These are phyloP conservation scores for Cetraspora pellucida DNA, from an alignment of 192 early-diverging fungal species.

Conservation along the genomic window DNA sequence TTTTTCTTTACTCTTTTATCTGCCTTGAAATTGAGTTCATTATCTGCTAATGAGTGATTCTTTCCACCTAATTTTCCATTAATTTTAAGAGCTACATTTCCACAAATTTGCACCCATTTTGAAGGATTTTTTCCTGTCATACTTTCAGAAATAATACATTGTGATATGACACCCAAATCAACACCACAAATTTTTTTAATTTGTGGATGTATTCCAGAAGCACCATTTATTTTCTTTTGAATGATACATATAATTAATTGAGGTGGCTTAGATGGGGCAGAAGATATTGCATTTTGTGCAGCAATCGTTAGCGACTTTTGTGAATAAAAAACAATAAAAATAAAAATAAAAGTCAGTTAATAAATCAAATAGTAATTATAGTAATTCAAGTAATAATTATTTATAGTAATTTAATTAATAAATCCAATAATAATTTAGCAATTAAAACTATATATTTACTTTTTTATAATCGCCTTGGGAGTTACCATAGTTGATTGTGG, in stretches of 20 bases:
- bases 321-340: too few relatives aligned
- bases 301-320: constrained; percentile 57
- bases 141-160: constrained; percentile 71
- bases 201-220: constrained; percentile 76
- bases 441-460: constrained; percentile 66
- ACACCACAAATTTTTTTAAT: constrained; percentile 91
- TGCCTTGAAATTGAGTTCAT: constrained; percentile 43
- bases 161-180: constrained; percentile 79
- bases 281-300: constrained; percentile 66
- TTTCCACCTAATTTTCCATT: constrained; percentile 85
- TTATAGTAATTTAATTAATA: too few relatives aligned
- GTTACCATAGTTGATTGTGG: constrained; percentile 53
- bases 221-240: constrained; percentile 75
- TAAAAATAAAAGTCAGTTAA: background rate
- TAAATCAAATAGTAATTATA: background rate
- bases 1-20: constrained; percentile 65
- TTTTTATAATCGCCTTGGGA: constrained; percentile 69
- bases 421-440: constrained; percentile 53
- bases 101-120: constrained; percentile 73
- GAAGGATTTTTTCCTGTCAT: constrained; percentile 26
- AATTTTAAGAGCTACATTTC: constrained; percentile 88
- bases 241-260: constrained; percentile 87
- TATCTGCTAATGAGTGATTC: constrained; percentile 60
- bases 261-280: constrained; percentile 62
- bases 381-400: too few relatives aligned